A percentile compares a stretch with the other conserved stretches of the same genome.
Evolutionary conservation across 768 basidiomycete species (phyloP).

Genomic region (Lactifluus hygrophoroides): DNA sequence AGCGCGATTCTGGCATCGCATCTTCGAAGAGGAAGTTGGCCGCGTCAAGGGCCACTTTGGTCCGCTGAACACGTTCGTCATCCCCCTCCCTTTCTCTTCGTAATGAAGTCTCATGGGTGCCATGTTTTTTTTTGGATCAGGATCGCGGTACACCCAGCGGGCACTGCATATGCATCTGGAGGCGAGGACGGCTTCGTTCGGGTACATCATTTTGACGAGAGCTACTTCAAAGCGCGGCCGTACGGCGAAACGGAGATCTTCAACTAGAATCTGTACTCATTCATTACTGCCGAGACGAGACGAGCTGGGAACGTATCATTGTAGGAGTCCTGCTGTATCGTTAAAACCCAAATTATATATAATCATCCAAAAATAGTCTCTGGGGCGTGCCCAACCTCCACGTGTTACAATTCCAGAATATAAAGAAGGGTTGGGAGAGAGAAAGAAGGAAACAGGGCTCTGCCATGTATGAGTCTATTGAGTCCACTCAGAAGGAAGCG

Average conservation of each 20-base stretch:
- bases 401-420: not conserved
- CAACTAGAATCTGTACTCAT: slow-evolving; percentile 33
- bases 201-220: slow-evolving; percentile 90
- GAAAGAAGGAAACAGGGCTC: not conserved
- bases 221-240: slow-evolving; percentile 84
- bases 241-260: slow-evolving; percentile 83
- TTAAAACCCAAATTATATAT: not conserved
- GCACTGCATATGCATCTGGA: slow-evolving; percentile 85
- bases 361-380: not conserved
- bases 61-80: slow-evolving; percentile 86
- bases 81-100: not conserved
- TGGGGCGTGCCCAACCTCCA: not conserved
- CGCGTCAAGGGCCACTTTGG: slow-evolving; percentile 97
- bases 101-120: slow-evolving; percentile 5
- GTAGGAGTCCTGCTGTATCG: not conserved
- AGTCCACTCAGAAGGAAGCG: too few relatives aligned
- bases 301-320: not conserved
- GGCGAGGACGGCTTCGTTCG: slow-evolving; percentile 95
- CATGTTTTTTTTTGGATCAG: slow-evolving; percentile 32
- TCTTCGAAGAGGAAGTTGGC: slow-evolving; percentile 95
- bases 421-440: not conserved
- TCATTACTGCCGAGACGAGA: not conserved
- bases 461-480: not conserved
- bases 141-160: slow-evolving; percentile 86
- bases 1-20: slow-evolving; percentile 95